phyloP scores from a whole-genome alignment of 352 stramenopile genomes.

The Stephanocyclus meneghinianus region DNA sequence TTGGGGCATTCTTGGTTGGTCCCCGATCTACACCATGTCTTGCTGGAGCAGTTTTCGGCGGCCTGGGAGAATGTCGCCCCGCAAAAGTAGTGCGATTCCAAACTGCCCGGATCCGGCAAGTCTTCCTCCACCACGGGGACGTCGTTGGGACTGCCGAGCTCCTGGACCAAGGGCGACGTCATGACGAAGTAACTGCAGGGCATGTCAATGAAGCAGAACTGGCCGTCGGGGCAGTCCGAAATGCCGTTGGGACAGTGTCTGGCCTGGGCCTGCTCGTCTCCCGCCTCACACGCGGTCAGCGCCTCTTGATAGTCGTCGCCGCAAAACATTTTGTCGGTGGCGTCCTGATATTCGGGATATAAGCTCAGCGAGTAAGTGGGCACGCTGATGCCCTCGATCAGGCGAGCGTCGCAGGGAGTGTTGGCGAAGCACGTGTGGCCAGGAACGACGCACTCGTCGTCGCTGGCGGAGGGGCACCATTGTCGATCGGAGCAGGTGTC shows the following conservation, averaged over 20 bases:
- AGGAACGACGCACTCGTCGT: slow-evolving; percentile 54
- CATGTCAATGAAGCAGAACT: slow-evolving; percentile 57
- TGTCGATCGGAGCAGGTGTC: slow-evolving; percentile 54
- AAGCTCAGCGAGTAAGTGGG: slow-evolving; percentile 47
- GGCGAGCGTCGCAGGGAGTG: slow-evolving; percentile 55
- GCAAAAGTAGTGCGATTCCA: slow-evolving; percentile 46
- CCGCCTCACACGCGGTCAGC: slow-evolving; percentile 26
- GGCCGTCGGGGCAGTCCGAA: slow-evolving; percentile 22
- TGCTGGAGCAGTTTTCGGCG: slow-evolving; percentile 11
- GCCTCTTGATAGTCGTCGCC: slow-evolving; percentile 44
- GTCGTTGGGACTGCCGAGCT: slow-evolving; percentile 25
- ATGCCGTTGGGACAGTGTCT: slow-evolving; percentile 51
- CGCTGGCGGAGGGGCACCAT: slow-evolving; percentile 53
- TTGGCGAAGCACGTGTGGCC: slow-evolving; percentile 62
- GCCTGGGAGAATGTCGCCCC: slow-evolving; percentile 46
- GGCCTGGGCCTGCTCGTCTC: slow-evolving; percentile 19
- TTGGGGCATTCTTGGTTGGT: slow-evolving; percentile 60
- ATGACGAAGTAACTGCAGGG: slow-evolving; percentile 55
- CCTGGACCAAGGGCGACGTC: slow-evolving; percentile 34
- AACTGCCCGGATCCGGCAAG: slow-evolving; percentile 40
- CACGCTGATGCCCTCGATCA: slow-evolving; percentile 30
- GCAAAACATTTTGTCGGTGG: slow-evolving; percentile 63
- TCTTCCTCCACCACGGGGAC: slow-evolving; percentile 10
- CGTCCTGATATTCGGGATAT: slow-evolving; percentile 40
- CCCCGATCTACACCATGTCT: slow-evolving; percentile 50